A percentile compares a stretch with the other conserved stretches of the same genome.
These are phyloP conservation scores for Septoria linicola DNA, from an alignment of 2,329 filamentous ascomycete species.

Conservation along the genomic window DNA sequence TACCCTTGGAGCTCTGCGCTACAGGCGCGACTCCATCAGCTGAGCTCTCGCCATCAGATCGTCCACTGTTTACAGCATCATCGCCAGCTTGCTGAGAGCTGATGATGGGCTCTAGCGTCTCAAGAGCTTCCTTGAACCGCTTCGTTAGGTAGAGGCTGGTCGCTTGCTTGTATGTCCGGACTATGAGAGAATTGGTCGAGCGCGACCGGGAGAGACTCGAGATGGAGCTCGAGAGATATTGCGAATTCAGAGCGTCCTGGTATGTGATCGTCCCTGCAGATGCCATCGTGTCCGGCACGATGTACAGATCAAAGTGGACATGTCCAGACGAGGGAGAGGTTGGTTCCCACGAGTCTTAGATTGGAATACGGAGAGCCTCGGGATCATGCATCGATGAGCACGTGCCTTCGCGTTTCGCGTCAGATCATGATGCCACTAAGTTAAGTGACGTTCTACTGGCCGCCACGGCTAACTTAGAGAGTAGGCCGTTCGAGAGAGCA, in stretches of 20 bases:
- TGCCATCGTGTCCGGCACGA: conserved; percentile 29
- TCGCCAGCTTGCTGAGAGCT: conserved; percentile 48
- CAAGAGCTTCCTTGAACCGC: conserved; percentile 83
- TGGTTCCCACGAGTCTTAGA: neutral
- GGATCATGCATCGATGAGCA: neutral
- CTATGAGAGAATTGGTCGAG: conserved; percentile 69
- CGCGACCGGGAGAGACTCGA: conserved; percentile 68
- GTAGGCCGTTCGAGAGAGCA: no score
- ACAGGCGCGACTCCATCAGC: conserved; percentile 60
- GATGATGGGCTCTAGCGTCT: conserved; percentile 80
- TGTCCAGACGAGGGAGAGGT: neutral
- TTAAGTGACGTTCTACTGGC: no score
- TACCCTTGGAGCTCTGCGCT: conserved; percentile 74
- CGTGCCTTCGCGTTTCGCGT: conserved; percentile 1
- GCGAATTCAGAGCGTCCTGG: conserved; percentile 54
- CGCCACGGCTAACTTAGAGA: no score
- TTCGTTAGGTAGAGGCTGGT: conserved; percentile 94
- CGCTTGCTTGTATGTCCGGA: conserved; percentile 90
- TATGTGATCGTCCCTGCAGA: conserved; percentile 47
- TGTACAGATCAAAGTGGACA: conserved; percentile 1
- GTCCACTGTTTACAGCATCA: conserved; percentile 28
- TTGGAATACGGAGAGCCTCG: conserved; percentile 7
- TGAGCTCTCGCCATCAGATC: conserved; percentile 10
- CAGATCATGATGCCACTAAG: no score
- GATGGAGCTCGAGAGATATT: conserved; percentile 65